Evolutionary conservation across 352 stramenopile species (phyloP).

Genomic region (Pythium insidiosum): DNA sequence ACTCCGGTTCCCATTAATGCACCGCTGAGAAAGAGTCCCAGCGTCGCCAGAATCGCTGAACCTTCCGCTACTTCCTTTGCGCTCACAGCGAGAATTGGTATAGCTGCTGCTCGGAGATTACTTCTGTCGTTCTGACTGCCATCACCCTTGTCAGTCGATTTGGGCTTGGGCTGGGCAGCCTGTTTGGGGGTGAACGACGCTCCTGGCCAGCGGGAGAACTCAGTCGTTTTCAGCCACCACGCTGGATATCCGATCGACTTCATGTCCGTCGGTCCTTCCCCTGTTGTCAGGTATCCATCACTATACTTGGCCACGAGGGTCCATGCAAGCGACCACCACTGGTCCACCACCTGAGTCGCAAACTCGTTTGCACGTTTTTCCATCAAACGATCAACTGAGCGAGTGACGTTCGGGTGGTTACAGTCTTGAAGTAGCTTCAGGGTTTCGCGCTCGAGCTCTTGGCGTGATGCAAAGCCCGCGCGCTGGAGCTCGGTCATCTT

Average conservation of each 20-base stretch:
- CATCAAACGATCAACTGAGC: slow-evolving; percentile 15
- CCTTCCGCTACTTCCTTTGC: too few species aligned
- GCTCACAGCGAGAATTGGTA: too few species aligned
- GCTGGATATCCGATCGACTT: slow-evolving; percentile 46
- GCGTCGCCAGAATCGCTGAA: too few species aligned
- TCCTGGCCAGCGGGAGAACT: slow-evolving; percentile 59
- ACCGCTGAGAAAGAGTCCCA: too few species aligned
- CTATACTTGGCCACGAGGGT: slow-evolving; percentile 63
- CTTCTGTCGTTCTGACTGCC: too few species aligned
- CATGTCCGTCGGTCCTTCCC: slow-evolving; percentile 36
- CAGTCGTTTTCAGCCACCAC: slow-evolving; percentile 47
- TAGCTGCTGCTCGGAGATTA: too few species aligned
- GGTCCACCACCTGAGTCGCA: slow-evolving; percentile 34
- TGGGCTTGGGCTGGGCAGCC: too few species aligned
- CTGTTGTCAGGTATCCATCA: slow-evolving; percentile 61
- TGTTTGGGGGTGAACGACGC: slow-evolving; percentile 54
- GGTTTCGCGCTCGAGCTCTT: slow-evolving; percentile 5
- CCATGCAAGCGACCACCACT: slow-evolving; percentile 65
- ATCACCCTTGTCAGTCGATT: too few species aligned
- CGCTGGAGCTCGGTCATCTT: slow-evolving; percentile 32
- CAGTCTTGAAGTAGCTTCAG: neutral
- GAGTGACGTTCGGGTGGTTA: too few species aligned
- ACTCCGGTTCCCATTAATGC: too few species aligned
- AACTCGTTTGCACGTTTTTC: slow-evolving; percentile 44
- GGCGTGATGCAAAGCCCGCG: slow-evolving; percentile 20